Percentiles rank a stretch among this genome's conserved stretches.
Conservation (phyloP, 306 rosid species). For the Vachellia collinsii region DNA sequence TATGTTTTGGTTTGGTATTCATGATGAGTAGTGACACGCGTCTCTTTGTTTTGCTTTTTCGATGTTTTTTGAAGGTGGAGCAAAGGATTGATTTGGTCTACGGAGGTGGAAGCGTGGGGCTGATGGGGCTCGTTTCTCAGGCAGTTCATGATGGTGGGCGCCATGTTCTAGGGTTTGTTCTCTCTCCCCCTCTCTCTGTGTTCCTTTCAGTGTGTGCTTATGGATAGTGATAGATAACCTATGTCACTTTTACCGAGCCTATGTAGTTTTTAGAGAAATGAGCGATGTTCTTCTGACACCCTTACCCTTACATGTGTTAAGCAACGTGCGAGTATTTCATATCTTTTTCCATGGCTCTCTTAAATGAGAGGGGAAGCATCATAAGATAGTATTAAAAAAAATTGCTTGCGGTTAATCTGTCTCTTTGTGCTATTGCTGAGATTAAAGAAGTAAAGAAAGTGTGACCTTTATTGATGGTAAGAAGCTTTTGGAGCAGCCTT, state of each 20-base stretch:
- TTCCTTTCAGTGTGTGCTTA: neutral
- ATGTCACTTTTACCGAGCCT: constrained; percentile 38
- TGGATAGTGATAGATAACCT: constrained; percentile 16
- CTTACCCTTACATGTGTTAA: constrained; percentile 46
- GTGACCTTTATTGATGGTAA: constrained; percentile 37
- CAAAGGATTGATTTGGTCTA: constrained; percentile 96
- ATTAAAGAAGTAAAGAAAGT: neutral
- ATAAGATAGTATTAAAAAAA: constrained; percentile 2
- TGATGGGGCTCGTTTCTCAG: constrained; percentile 99
- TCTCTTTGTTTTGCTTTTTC: constrained; percentile 44
- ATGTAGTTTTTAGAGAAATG: constrained; percentile 24
- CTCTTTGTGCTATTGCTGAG: constrained; percentile 12
- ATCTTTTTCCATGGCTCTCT: neutral
- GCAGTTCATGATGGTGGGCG: constrained; percentile 99
- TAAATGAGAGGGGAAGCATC: constrained; percentile 20
- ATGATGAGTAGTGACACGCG: constrained; percentile 61
- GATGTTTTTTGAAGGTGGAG: constrained; percentile 74
- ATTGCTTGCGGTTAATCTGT: neutral
- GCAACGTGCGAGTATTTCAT: constrained; percentile 20
- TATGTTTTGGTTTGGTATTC: constrained; percentile 15
- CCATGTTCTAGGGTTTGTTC: constrained; percentile 92
- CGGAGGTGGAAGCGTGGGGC: constrained; percentile 99
- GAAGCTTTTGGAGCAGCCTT: constrained; percentile 38
- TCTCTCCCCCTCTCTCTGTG: constrained; percentile 30
- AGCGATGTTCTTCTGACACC: constrained; percentile 17